Evolutionary conservation across 495 filamentous ascomycete genomes (phyloP).

Genomic region (Penicillium cinerascens): DNA sequence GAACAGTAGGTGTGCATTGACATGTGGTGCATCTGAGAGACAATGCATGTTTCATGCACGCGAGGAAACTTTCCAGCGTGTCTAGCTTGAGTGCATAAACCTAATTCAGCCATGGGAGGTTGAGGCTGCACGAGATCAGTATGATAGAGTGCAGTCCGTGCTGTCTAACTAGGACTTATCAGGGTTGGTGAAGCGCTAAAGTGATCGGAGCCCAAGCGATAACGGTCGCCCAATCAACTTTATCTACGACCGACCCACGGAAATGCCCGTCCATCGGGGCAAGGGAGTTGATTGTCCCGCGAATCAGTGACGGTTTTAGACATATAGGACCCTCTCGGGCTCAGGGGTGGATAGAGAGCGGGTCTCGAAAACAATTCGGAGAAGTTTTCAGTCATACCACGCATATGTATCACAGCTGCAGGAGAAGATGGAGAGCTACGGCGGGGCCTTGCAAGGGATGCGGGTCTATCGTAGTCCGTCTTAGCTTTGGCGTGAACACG

Average conservation of each 20-base stretch:
- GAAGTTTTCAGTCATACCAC: background rate
- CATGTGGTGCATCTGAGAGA: slow-evolving; percentile 9
- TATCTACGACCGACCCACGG: background rate
- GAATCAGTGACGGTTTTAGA: background rate
- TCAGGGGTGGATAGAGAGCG: background rate
- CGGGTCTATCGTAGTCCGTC: background rate
- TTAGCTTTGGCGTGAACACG: background rate
- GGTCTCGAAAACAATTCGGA: too few relatives aligned
- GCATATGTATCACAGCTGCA: background rate
- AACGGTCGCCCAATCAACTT: background rate
- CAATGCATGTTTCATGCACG: slow-evolving; percentile 16
- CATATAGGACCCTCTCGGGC: background rate
- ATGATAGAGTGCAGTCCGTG: background rate
- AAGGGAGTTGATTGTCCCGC: background rate
- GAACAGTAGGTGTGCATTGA: slow-evolving; percentile 4
- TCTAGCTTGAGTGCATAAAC: background rate
- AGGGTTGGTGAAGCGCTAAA: background rate
- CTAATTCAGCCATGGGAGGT: background rate
- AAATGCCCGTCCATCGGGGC: background rate
- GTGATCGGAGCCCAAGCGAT: background rate
- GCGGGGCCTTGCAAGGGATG: slow-evolving; percentile 17
- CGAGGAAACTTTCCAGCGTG: slow-evolving; percentile 1
- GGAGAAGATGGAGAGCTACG: background rate
- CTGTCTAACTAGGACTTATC: background rate
- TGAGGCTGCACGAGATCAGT: background rate